Evolutionary conservation across 2,329 filamentous ascomycete species (phyloP).

Genomic region (Aspergillus sp.): DNA sequence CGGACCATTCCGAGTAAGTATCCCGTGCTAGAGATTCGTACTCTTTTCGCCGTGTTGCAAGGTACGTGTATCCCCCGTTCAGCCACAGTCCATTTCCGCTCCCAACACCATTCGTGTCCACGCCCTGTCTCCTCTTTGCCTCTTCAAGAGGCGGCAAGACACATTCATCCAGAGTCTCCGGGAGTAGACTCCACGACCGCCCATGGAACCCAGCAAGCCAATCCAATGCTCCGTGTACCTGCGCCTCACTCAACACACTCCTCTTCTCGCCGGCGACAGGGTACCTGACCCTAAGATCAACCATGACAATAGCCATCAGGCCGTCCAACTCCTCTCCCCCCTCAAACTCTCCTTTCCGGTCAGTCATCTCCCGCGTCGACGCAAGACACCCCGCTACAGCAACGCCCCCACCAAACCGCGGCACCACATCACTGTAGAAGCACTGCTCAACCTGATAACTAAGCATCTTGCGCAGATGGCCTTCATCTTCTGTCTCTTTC

Average conservation of each 20-base stretch:
- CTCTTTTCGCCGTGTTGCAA: conserved; percentile 61
- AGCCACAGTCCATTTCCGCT: conserved; percentile 51
- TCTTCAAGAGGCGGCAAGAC: conserved; percentile 58
- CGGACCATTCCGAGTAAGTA: conserved; percentile 55
- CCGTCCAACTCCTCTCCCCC: conserved; percentile 23
- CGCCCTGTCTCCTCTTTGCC: conserved; percentile 28
- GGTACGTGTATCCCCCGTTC: conserved; percentile 69
- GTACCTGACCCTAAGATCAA: conserved; percentile 55
- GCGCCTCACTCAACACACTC: conserved; percentile 45
- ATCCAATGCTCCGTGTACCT: conserved; percentile 56
- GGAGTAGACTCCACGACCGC: conserved; percentile 47
- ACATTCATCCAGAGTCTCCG: conserved; percentile 27
- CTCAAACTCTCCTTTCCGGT: too few relatives aligned
- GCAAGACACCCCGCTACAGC: conserved; percentile 54
- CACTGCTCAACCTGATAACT: conserved; percentile 68
- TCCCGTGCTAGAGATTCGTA: conserved; percentile 51
- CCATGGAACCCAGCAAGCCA: conserved; percentile 64
- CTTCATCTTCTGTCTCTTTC: conserved; percentile 48
- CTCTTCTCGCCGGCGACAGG: conserved; percentile 51
- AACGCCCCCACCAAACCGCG: conserved; percentile 44
- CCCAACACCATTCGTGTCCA: conserved; percentile 11
- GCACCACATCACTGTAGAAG: conserved; percentile 61
- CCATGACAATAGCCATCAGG: conserved; percentile 57
- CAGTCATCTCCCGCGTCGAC: conserved; percentile 35
- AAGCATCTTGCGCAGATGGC: conserved; percentile 64